Evolutionary conservation across 108 stramenopile genomes (phyloP), one percentile per base, ranked within the genome.

Genomic region (Conticribra guillardii): DNA sequence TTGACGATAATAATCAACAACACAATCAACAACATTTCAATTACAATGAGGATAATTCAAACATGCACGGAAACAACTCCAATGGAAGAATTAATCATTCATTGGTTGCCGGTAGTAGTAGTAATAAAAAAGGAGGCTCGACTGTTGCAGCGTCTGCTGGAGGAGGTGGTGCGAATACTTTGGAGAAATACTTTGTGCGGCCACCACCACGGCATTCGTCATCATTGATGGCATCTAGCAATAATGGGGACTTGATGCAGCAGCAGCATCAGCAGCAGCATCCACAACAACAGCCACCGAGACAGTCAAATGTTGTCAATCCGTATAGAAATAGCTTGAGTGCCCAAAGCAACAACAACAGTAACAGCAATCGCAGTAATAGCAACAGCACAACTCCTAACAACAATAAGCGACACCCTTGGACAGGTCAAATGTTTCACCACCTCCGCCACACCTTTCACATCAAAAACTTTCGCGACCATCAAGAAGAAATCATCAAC

Each of bases 401-500:
- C 3, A 31, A 15, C 16, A 30, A 37, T 69, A 26, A 34, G 23
- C 62, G 67, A 29, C 23, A 52, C 57, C 83, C 81, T 14, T 82
- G 84, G 79, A 67, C 74, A 2, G 30, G 64, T 22, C 58, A 56
- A 46, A 66, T 87, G 18, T 23, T 46, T n/a, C 46, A 84, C 18
- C 57, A 74, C 31, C 70, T 96, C 44, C 62, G 73, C 26, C 19
- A 76, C n/a, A 85, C 85, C 3, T 96, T 96, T 79, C 27, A 70
- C 8, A 82, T 96, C 59, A 52, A 59, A 41, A 23, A 58, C 33
- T 98, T 97, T 80, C 90, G 98, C 34, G 82, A 79, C 22, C 82
- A 94, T 69, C 98, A 98, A 81, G 59, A 86, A 23, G 84, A 84
- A 49, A 91, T 97, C 45, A 95, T 97, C 21, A 82, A 95, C 66